Base-by-base conservation (phyloP, 2,329 filamentous ascomycete species). In the Trichoderma sp. region DNA sequence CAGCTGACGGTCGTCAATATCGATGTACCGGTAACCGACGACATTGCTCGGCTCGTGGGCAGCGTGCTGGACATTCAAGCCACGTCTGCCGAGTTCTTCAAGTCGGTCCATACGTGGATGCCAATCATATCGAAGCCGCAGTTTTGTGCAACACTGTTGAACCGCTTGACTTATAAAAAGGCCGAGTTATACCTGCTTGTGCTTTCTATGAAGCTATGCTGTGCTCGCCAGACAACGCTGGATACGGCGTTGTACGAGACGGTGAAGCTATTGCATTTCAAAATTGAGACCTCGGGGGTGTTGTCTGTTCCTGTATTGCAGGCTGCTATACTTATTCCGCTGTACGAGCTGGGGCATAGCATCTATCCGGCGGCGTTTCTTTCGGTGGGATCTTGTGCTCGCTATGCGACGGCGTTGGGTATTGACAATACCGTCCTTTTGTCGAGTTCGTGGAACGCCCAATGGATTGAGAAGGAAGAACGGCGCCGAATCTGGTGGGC, bases 391-490 rank as follows among this genome's bases (percentile, higher is more conserved):
- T 47, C 56, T 9, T 65, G 63, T 17, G 63, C 63, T 56, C 63
- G 63, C 9, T 62, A 62, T 19, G 63, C 48, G 21, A 55, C 50
- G 7, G 57, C 58, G 3, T 10, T 65, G 1, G 63, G 63, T 0
- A 56, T 65, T 7, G 57, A 65, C 15, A 65, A 56, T n/a, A 47
- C 63, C 7, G 45, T 65, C 6, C 34, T 44, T 26, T 52, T 43
- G 19, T 41, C 43, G 21, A 45, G 30, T 17, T n/a, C 17, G 3
- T 3, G 19, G 2, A 19, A 52, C 3, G 17, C 10, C 15, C 48
- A 30, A 10, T 63, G 57, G 63, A 56, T 65, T n/a, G 63, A 65
- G 17, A 48, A 62, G 34, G 63, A 65, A 41, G 63, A 65, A 55
- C 7, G 50, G 10, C 63, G 63, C 30, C 48, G 63, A 30, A 44